phyloP scores from a whole-genome alignment of 495 filamentous ascomycete species.

The Trichocladium uniseriatum region DNA sequence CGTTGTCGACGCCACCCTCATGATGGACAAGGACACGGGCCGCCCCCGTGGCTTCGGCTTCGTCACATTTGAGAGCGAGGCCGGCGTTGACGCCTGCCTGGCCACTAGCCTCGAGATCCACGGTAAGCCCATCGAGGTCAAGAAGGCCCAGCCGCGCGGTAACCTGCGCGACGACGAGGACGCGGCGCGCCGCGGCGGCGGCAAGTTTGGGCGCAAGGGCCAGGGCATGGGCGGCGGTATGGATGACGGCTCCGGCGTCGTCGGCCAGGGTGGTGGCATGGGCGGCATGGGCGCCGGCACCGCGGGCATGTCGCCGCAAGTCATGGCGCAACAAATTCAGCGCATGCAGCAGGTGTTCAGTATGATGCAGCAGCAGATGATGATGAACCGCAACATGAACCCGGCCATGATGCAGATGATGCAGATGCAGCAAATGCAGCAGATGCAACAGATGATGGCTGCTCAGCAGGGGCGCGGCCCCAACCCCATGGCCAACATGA shows the following conservation, averaged over 20 bases:
- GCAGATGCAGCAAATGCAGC: conserved; percentile 74
- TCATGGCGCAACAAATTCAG: conserved; percentile 98
- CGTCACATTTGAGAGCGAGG: conserved; percentile 94
- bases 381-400: conserved; percentile 54
- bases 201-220: conserved; percentile 39
- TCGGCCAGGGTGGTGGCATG: conserved; percentile 28
- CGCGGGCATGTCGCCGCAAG: conserved; percentile 77
- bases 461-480: conserved; percentile 22
- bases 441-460: conserved; percentile 58
- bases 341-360: conserved; percentile 94
- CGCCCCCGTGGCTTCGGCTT: conserved; percentile 96
- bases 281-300: conserved; percentile 24
- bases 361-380: conserved; percentile 84
- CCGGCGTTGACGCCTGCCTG: conserved; percentile 86
- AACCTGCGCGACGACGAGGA: conserved; percentile 91
- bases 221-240: conserved; percentile 27
- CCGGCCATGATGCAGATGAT: conserved; percentile 53
- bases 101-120: conserved; percentile 74
- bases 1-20: conserved; percentile 92
- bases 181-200: conserved; percentile 52
- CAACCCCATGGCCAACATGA: conserved; percentile 49
- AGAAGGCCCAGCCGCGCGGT: conserved; percentile 91
- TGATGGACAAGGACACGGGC: conserved; percentile 99
- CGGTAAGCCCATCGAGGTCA: conserved; percentile 94
- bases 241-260: conserved; percentile 30